Conservation (phyloP, 2,329 filamentous ascomycete species). For the Aureobasidium sp. region DNA sequence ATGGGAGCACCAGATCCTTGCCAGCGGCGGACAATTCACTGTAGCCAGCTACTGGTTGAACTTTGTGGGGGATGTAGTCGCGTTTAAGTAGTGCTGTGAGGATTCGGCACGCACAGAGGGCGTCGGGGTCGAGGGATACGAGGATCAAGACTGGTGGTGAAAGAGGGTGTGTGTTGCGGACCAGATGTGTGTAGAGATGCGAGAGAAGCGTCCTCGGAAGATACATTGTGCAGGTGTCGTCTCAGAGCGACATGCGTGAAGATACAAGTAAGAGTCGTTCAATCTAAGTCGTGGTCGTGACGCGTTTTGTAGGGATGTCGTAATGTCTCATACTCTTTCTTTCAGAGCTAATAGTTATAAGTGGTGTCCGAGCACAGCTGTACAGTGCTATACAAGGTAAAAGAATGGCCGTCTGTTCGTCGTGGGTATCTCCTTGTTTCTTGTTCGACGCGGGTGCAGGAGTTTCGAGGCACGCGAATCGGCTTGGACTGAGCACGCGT, state of each 20-base stretch:
- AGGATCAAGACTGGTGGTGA: conserved; percentile 87
- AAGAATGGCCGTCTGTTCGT: not conserved
- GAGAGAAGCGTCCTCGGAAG: conserved; percentile 83
- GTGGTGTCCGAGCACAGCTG: not conserved
- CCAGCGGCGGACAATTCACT: conserved; percentile 77
- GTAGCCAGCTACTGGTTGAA: conserved; percentile 90
- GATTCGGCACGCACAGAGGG: conserved; percentile 90
- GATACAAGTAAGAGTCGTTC: not conserved
- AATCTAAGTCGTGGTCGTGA: conserved; percentile 14
- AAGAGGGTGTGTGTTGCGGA: conserved; percentile 78
- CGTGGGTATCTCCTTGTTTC: not conserved
- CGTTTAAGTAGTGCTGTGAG: conserved; percentile 88
- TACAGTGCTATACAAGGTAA: not conserved
- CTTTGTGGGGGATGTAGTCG: conserved; percentile 97
- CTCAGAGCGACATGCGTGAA: not conserved
- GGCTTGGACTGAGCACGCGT: conserved; percentile 2
- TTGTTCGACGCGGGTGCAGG: not conserved
- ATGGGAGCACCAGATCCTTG: conserved; percentile 69
- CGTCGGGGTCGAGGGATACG: conserved; percentile 88
- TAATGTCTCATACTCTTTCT: conserved; percentile 8
- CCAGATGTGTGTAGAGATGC: conserved; percentile 84
- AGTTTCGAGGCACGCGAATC: conserved; percentile 8
- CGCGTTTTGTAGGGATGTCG: conserved; percentile 9
- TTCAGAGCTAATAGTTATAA: not conserved
- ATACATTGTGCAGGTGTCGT: conserved; percentile 62